Percentiles rank a stretch among this genome's conserved stretches.
These are phyloP conservation scores for Sporothrix brasiliensis DNA, from an alignment of 2,329 filamentous ascomycete genomes.

Conservation along the genomic window DNA sequence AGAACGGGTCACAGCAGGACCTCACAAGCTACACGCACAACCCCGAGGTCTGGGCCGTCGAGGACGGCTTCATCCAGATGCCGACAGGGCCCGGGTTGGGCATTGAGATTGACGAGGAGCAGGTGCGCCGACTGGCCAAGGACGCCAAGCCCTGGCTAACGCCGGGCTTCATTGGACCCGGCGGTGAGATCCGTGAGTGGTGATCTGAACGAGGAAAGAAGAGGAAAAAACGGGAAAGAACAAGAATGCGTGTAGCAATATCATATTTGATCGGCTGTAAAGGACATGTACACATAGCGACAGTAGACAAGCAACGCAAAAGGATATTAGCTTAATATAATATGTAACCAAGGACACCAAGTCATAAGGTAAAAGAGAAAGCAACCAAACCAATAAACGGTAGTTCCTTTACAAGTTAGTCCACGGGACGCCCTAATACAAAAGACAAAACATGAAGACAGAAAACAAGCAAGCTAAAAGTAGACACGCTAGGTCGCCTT, in stretches of 20 bases:
- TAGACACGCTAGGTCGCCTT: conserved; percentile 7
- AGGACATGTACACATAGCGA: neutral
- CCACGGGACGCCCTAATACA: neutral
- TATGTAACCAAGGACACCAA: neutral
- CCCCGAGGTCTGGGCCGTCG: conserved; percentile 55
- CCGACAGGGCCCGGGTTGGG: conserved; percentile 59
- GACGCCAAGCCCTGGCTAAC: conserved; percentile 57
- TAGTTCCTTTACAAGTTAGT: neutral
- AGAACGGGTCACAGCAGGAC: conserved; percentile 53
- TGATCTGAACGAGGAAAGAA: conserved; percentile 39
- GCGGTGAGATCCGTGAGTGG: conserved; percentile 63
- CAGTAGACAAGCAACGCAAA: conserved; percentile 1
- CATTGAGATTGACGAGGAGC: conserved; percentile 66
- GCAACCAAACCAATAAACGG: neutral
- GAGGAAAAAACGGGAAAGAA: neutral
- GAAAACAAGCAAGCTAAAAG: conserved; percentile 33
- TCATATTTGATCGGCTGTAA: neutral
- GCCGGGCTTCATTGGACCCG: conserved; percentile 61
- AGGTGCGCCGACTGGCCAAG: conserved; percentile 56
- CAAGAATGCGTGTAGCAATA: neutral
- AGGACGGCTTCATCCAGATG: conserved; percentile 59
- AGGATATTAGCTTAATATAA: conserved; percentile 6
- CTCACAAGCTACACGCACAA: conserved; percentile 64
- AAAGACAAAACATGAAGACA: neutral
- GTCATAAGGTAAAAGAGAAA: neutral